Conservation (phyloP, 805 yeast species). For the Tetrapisispora namnaoensis region DNA sequence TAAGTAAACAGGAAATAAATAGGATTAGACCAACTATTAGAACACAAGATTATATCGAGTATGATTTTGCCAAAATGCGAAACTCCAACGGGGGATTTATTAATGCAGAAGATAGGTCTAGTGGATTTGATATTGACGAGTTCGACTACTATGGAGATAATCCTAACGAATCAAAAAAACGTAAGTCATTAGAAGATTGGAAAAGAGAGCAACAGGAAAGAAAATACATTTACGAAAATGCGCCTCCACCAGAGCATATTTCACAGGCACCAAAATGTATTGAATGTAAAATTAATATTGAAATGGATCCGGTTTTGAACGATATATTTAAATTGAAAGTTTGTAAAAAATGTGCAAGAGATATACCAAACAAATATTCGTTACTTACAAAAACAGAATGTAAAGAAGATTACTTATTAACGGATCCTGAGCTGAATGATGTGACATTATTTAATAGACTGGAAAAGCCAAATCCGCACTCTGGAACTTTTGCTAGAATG, state of each 20-base stretch:
- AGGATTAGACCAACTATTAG: constrained; percentile 40
- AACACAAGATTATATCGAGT: constrained; percentile 64
- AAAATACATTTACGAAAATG: constrained; percentile 42
- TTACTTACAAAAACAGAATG: constrained; percentile 92
- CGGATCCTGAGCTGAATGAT: constrained; percentile 88
- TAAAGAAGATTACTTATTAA: constrained; percentile 78
- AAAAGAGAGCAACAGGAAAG: constrained; percentile 47
- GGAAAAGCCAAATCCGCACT: constrained; percentile 92
- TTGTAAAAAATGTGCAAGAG: constrained; percentile 67
- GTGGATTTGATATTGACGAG: constrained; percentile 12
- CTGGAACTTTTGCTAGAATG: constrained; percentile 82
- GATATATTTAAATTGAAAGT: constrained; percentile 67
- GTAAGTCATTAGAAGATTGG: constrained; percentile 45
- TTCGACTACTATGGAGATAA: constrained; percentile 28
- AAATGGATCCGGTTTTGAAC: constrained; percentile 62
- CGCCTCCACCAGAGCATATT: constrained; percentile 65
- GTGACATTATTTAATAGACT: constrained; percentile 55
- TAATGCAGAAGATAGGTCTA: constrained; percentile 16
- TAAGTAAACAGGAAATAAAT: constrained; percentile 10
- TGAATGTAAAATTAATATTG: constrained; percentile 68
- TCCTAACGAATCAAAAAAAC: constrained; percentile 15
- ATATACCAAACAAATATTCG: constrained; percentile 79
- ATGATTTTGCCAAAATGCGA: constrained; percentile 83
- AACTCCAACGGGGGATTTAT: constrained; percentile 85
- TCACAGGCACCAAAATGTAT: constrained; percentile 69